Percentiles rank a stretch among this genome's conserved stretches.
Evolutionary conservation across 352 stramenopile species (phyloP).

Genomic region (Phytophthora melonis): DNA sequence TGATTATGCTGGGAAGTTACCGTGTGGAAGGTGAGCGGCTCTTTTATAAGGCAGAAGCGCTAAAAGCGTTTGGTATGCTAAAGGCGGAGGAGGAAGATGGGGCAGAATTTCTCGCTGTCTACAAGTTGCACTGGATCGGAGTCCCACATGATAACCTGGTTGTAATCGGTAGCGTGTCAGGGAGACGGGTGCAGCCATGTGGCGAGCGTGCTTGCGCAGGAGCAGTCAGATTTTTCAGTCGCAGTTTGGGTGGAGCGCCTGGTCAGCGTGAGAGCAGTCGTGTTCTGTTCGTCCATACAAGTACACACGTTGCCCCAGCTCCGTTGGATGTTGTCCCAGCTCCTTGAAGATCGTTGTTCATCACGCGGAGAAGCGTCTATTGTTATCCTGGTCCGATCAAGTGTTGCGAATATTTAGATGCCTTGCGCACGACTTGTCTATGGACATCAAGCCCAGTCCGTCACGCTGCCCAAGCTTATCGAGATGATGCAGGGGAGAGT

Average conservation of each 20-base stretch:
- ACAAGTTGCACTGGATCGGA: constrained; percentile 21
- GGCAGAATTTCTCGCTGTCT: constrained; percentile 16
- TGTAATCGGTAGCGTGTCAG: constrained; percentile 15
- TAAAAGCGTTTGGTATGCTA: constrained; percentile 34
- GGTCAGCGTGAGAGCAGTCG: not conserved
- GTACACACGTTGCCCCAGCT: not conserved
- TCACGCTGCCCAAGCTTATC: not conserved
- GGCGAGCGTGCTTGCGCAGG: not conserved
- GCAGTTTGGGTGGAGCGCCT: constrained; percentile 5
- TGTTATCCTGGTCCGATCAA: not conserved
- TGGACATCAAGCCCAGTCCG: not conserved
- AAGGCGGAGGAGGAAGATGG: constrained; percentile 18
- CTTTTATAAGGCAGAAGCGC: constrained; percentile 15
- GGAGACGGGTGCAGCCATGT: constrained; percentile 16
- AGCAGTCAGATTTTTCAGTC: constrained; percentile 13
- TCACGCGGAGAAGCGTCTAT: not conserved
- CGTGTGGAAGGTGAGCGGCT: constrained; percentile 5
- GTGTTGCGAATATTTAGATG: not conserved
- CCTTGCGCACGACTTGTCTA: not conserved
- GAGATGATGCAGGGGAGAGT: not conserved
- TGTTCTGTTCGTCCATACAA: not conserved
- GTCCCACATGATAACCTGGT: constrained; percentile 11
- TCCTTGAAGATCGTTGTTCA: not conserved
- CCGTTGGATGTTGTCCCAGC: not conserved
- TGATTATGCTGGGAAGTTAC: constrained; percentile 28